phyloP scores from a whole-genome alignment of 192 early-diverging fungal species.

The Coemansia sp. region DNA sequence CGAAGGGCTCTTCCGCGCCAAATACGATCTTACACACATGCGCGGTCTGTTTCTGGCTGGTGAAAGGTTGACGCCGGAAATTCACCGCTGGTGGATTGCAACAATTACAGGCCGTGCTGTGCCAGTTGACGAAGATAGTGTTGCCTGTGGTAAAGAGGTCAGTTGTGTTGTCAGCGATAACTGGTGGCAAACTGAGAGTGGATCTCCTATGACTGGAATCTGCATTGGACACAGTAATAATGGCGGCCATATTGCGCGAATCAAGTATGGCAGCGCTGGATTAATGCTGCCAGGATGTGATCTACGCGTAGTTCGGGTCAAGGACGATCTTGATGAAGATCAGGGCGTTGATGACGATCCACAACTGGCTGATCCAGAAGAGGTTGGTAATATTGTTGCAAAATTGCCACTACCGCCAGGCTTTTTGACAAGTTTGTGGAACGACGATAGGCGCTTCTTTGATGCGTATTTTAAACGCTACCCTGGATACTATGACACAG shows the following conservation, averaged over 20 bases:
- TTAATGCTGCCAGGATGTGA: slow-evolving; percentile 76
- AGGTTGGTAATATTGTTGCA: slow-evolving; percentile 75
- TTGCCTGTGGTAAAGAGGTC: slow-evolving; percentile 31
- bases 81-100: slow-evolving; percentile 60
- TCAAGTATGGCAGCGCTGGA: slow-evolving; percentile 74
- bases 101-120: slow-evolving; percentile 37
- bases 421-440: slow-evolving; percentile 75
- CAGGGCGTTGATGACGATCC: slow-evolving; percentile 32
- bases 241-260: slow-evolving; percentile 33
- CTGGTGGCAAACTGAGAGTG: slow-evolving; percentile 89
- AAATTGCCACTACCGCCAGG: slow-evolving; percentile 81
- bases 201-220: slow-evolving; percentile 75
- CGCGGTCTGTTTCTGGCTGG: slow-evolving; percentile 74
- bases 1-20: slow-evolving; percentile 54
- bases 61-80: slow-evolving; percentile 80
- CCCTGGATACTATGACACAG: slow-evolving; percentile 79
- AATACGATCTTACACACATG: slow-evolving; percentile 66
- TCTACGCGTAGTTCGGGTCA: slow-evolving; percentile 60
- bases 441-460: slow-evolving; percentile 69
- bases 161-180: slow-evolving; percentile 71
- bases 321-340: slow-evolving; percentile 53
- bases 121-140: slow-evolving; percentile 5
- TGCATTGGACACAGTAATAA: slow-evolving; percentile 58
- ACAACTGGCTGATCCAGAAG: slow-evolving; percentile 55
- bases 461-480: slow-evolving; percentile 73